Evolutionary conservation across 306 rosid species (phyloP).

Genomic region (Cicer chorassanicum): DNA sequence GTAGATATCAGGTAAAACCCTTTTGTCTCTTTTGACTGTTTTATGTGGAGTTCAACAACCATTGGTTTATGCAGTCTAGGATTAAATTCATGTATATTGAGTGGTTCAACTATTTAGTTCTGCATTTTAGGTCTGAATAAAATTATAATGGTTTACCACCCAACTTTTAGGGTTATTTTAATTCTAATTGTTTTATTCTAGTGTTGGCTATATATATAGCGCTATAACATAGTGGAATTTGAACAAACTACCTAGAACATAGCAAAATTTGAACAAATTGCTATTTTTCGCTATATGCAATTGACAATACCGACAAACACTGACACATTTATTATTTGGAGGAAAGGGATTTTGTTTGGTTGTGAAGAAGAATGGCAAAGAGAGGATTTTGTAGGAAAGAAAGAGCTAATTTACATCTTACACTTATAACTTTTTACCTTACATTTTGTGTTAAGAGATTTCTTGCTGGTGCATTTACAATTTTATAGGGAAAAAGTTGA

Average conservation of each 20-base stretch:
- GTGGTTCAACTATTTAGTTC: constrained; percentile 21
- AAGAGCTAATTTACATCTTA: background rate
- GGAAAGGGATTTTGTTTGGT: background rate
- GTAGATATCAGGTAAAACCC: constrained; percentile 71
- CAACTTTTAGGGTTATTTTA: background rate
- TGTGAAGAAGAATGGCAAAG: background rate
- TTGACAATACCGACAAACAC: background rate
- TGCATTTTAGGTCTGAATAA: background rate
- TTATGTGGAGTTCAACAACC: constrained; percentile 19
- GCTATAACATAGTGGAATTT: no score
- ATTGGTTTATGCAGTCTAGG: constrained; percentile 11
- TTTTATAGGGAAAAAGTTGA: no score
- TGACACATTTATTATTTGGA: background rate
- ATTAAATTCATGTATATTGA: constrained; percentile 11
- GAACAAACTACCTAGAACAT: no score
- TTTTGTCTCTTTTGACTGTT: constrained; percentile 11
- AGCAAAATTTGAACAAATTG: no score
- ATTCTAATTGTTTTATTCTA: no score
- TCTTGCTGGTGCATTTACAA: no score
- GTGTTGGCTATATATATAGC: no score
- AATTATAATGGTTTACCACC: background rate
- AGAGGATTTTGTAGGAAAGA: background rate
- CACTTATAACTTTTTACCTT: no score
- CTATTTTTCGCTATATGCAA: background rate
- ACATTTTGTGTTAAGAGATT: no score